Evolutionary conservation across 106 monocot species (phyloP), one percentile per base, ranked within the genome.

Genomic region (Phalaenopsis aphrodite): DNA sequence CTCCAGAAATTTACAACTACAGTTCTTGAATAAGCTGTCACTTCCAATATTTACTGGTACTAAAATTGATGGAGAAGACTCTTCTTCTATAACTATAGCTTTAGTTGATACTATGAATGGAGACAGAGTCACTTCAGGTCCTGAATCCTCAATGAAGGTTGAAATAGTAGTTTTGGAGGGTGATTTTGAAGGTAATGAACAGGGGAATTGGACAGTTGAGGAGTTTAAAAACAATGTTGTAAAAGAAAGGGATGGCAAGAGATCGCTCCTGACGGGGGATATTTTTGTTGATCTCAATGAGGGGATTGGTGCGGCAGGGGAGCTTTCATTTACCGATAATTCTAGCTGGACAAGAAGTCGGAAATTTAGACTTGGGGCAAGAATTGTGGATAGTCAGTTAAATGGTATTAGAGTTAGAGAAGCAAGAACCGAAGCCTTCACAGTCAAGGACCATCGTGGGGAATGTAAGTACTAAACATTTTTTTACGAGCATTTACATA

Each of bases 391-490:
- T 83, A 91, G 92, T 65, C 83, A 68, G 78, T 84, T 81, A 39
- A 85, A 88, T 83, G 94, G 94, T 64, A 66, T 76, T 37, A 87
- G 90, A 82, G 82, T 98, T 79, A 86, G 82, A 64, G 98, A 98
- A 86, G 94, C 98, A 9, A 89, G 78, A 75, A 85, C 89, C n/a
- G 92, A 93, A 78, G 71, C 94, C 16, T 98, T 98, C 78, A 84
- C 90, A 81, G 98, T 98, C 55, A 98, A 94, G 83, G 98, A 98
- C 80, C 98, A 98, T 84, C 94, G 98, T 76, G 98, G 98, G 67
- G 98, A 98, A 89, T 88, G 98, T 98, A 85, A 90, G 97, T 94
- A 71, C 43, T 39, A 49, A 17, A 12, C 72, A 18, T 42, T 57
- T 52, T 79, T 73, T 64, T 23, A 5, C 23, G 5, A 24, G 42